These are phyloP conservation scores for Oryza punctata DNA, from an alignment of 176 grass and related monocot genomes.

Conservation along the genomic window DNA sequence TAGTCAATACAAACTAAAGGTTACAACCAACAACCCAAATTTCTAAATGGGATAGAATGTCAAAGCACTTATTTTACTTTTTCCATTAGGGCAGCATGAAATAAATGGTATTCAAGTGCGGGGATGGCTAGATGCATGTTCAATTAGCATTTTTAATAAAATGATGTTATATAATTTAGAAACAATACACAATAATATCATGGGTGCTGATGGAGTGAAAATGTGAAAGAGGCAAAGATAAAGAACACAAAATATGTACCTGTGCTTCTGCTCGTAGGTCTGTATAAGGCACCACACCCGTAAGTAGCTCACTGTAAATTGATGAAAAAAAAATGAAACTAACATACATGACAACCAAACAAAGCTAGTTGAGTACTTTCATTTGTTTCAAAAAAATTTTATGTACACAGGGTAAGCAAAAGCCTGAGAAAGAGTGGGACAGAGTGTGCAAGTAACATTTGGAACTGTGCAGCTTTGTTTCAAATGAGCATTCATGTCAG, in stretches of 20 bases:
- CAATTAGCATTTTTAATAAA: not conserved
- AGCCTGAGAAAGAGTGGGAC: not conserved
- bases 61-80: slow-evolving; percentile 8
- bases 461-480: not conserved
- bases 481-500: not conserved
- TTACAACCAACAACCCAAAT: not conserved
- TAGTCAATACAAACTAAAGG: not conserved
- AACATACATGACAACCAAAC: slow-evolving; percentile 1
- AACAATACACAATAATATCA: not conserved
- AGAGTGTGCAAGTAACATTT: not conserved
- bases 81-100: not conserved
- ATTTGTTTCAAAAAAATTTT: not conserved
- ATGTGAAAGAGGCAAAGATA: slow-evolving; percentile 18
- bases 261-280: slow-evolving; percentile 96
- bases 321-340: slow-evolving; percentile 20
- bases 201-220: not conserved
- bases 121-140: not conserved
- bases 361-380: not conserved
- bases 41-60: not conserved
- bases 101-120: not conserved
- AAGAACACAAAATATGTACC: slow-evolving; percentile 48
- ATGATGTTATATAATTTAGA: not conserved
- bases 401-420: not conserved
- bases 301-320: slow-evolving; percentile 88
- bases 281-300: slow-evolving; percentile 93